Percentiles rank a stretch among this genome's conserved stretches.
Evolutionary conservation across 108 stramenopile species (phyloP).

Genomic region (Ochromonas danica): DNA sequence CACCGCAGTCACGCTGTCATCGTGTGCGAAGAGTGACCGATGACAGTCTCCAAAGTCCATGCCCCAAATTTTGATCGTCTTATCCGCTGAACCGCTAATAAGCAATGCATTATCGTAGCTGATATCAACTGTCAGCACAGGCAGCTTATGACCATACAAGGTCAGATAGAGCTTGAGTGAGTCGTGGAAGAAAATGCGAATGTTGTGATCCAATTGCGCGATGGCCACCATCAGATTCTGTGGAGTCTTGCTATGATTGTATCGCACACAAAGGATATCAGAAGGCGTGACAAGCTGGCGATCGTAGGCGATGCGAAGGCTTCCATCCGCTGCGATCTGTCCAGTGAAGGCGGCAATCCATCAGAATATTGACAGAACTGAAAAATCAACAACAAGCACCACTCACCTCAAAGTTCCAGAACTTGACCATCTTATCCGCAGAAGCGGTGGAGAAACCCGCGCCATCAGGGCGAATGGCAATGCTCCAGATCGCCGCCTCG

Average conservation of each 20-base stretch:
- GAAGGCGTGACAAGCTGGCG: not conserved
- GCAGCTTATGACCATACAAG: constrained; percentile 96
- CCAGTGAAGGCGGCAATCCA: too few species aligned
- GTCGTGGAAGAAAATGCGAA: constrained; percentile 97
- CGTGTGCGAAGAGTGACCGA: constrained; percentile 90
- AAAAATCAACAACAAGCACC: too few species aligned
- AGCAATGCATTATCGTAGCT: constrained; percentile 88
- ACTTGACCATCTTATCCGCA: constrained; percentile 89
- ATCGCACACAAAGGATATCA: not conserved
- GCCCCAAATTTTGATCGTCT: constrained; percentile 96
- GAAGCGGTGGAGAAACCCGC: constrained; percentile 73
- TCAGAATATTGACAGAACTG: too few species aligned
- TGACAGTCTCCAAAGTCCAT: constrained; percentile 99
- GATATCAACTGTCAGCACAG: constrained; percentile 86
- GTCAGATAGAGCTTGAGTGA: constrained; percentile 93
- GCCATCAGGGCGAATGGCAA: constrained; percentile 62
- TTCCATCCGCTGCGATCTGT: too few species aligned
- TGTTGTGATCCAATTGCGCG: constrained; percentile 83
- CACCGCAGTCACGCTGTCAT: constrained; percentile 88
- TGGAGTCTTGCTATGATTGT: not conserved
- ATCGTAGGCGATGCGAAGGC: not conserved
- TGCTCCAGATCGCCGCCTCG: constrained; percentile 47
- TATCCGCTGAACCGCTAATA: constrained; percentile 92
- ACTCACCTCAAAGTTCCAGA: constrained; percentile 75
- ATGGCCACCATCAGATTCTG: constrained; percentile 62